Base-by-base conservation (phyloP, 768 basidiomycete species). In the Amanita subjunquillea region DNA sequence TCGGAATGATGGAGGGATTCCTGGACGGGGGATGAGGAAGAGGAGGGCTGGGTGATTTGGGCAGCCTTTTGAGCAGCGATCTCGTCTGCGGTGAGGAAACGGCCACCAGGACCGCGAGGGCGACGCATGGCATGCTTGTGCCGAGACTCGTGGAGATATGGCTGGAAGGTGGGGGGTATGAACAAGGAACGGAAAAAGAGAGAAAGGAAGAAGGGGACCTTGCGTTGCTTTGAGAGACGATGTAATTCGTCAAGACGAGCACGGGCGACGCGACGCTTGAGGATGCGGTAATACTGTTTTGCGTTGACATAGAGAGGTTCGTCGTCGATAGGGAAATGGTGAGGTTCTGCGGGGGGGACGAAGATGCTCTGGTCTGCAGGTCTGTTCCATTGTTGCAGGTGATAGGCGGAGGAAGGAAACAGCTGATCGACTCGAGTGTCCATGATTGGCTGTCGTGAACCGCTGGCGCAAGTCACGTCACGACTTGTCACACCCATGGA, bases 281-380 rank as follows among this genome's bases (percentile, higher is more conserved):
- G 80, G 62, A 99, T 98, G 64, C 96, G 89, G 61, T 94, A 92
- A 67, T 98, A 99, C 70, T 99, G 96, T 65, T 99, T 99, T 55
- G 96, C 95, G 61, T 99, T 99, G 54, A 99, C 96, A 71, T 97
- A 97, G 59, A 99, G 83, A 25, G 96, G 95, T 66, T 99, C 95
- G 57, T 97, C 93, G 69, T 97, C 94, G 60, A 90, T 76, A 68
- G 67, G 29, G 41, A 30, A 30, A n/a, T 34, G 12, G 34, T 9
- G 38, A 0, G 48, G 6, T 30, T 54, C 37, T 0, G 30, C n/a
- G 20, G 23, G 48, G 17, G 39, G 45, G 55, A 64, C 59, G 56
- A 70, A 70, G 54, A 65, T 29, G 47, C 7, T 48, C 30, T 54
- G 46, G 12, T 37, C 20, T 17, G 37, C 29, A n/a, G 49, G 15